Base-by-base conservation (phyloP, 305 asterid genomes). In the Rubia tinctorum region DNA sequence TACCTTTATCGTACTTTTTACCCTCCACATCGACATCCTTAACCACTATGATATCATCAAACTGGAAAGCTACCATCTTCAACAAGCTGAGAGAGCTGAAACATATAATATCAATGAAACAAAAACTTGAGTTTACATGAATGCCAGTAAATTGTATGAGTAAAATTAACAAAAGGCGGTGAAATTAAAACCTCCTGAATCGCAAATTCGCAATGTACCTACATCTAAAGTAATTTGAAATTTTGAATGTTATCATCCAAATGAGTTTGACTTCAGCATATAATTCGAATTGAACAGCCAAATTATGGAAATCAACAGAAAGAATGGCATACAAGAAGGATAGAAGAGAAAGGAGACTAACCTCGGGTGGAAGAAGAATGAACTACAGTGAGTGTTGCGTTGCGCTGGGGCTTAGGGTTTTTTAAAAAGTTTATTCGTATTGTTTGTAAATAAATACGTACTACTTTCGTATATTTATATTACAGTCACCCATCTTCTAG, bases 1-100 rank as follows among this genome's bases (percentile, higher is more conserved):
- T 73, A 83, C 87, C 87, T 78, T 81, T 83, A 62, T 83, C 87
- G 37, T 81, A 83, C 73, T 78, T 81, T 60, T 53, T 53, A n/a
- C 60, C 60, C 61, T 80, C 85, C 15, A 73, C 78, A 74, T 83
- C 85, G 49, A 77, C 80, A 53, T 76, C 53, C 5, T 61, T 47
- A 58, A 83, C 81, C 80, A 67, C 73, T 20, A 81, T 71, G 58
- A 76, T 74, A 59, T 83, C 87, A 47, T 83, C 85, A 71, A 83
- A 74, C 67, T 78, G 81, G 63, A 78, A 74, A 0, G 66, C 66
- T 22, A 55, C 78, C 87, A 83, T 83, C 73, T 65, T 44, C 45
- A 71, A 18, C 66, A 61, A 27, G 64, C 77, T 13, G 27, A 10
- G 10, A 53, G 60, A 18, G 60, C 60, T 18, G 60, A 53, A 47